Percentiles rank a stretch among this genome's conserved stretches.
phyloP scores from a whole-genome alignment of 805 yeast genomes.

The Lipomyces mesembrius region DNA sequence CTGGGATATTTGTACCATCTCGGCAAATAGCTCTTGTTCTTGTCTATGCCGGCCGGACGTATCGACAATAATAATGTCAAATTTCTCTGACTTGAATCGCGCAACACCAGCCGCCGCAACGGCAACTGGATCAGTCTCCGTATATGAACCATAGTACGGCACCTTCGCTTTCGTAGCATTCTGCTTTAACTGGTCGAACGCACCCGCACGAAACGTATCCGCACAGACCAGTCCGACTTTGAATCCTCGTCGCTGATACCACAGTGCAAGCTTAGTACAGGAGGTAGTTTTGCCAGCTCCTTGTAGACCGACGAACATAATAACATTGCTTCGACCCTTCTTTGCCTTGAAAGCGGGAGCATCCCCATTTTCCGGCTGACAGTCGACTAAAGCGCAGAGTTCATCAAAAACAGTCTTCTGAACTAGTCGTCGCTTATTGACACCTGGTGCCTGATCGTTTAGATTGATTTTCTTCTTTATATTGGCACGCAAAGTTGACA shows the following conservation, averaged over 20 bases:
- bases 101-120: constrained; percentile 92
- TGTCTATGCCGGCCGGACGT: constrained; percentile 98
- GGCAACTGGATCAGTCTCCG: constrained; percentile 93
- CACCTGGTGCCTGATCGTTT: constrained; percentile 57
- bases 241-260: constrained; percentile 89
- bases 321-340: constrained; percentile 76
- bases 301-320: constrained; percentile 98
- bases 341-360: constrained; percentile 74
- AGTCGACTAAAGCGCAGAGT: constrained; percentile 82
- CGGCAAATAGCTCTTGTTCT: constrained; percentile 86
- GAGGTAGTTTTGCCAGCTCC: constrained; percentile 99
- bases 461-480: constrained; percentile 62
- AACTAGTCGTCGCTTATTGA: constrained; percentile 74
- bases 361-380: constrained; percentile 46
- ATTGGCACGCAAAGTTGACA: constrained; percentile 73
- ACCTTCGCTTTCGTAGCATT: constrained; percentile 94
- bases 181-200: constrained; percentile 96
- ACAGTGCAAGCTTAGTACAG: constrained; percentile 90
- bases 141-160: constrained; percentile 92
- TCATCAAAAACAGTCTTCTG: constrained; percentile 96
- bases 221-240: constrained; percentile 98
- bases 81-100: constrained; percentile 85
- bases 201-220: constrained; percentile 99
- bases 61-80: constrained; percentile 92
- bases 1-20: constrained; percentile 90